phyloP scores from a whole-genome alignment of 1,139 yeast species.

The Arxiozyma bovina region DNA sequence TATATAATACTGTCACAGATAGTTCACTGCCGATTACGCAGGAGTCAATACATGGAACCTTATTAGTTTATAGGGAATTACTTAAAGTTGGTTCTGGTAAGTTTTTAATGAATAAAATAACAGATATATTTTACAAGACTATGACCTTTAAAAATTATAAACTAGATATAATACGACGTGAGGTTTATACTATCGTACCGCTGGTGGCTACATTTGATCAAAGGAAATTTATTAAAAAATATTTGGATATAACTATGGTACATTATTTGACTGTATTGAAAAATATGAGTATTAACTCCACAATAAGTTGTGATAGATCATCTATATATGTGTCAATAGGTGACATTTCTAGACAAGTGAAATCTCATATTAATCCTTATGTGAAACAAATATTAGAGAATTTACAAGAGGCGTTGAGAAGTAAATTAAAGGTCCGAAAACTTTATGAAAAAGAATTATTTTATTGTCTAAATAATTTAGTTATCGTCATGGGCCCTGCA shows the following conservation, averaged over 20 bases:
- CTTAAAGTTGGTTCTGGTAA: conserved; percentile 51
- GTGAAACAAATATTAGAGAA: conserved; percentile 78
- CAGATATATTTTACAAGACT: conserved; percentile 68
- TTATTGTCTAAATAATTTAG: conserved; percentile 79
- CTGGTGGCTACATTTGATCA: conserved; percentile 73
- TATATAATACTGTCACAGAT: conserved; percentile 41
- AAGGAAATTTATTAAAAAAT: conserved; percentile 66
- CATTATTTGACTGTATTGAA: conserved; percentile 74
- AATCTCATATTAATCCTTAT: conserved; percentile 81
- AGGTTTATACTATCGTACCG: conserved; percentile 75
- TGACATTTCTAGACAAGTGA: conserved; percentile 72
- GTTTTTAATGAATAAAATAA: conserved; percentile 63
- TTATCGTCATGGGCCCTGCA: conserved; percentile 91
- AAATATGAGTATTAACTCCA: conserved; percentile 40
- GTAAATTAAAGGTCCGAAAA: conserved; percentile 57
- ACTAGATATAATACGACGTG: conserved; percentile 66
- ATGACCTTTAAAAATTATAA: conserved; percentile 72
- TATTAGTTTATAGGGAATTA: conserved; percentile 74
- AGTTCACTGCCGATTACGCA: not conserved
- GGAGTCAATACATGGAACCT: conserved; percentile 78
- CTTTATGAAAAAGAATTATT: conserved; percentile 84
- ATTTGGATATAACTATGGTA: conserved; percentile 69
- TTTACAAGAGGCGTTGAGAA: conserved; percentile 69
- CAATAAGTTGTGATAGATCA: conserved; percentile 47
- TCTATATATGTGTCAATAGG: conserved; percentile 80